These are phyloP conservation scores for Cryphonectria nitschkei DNA, from an alignment of 2,329 filamentous ascomycete genomes.

Conservation along the genomic window DNA sequence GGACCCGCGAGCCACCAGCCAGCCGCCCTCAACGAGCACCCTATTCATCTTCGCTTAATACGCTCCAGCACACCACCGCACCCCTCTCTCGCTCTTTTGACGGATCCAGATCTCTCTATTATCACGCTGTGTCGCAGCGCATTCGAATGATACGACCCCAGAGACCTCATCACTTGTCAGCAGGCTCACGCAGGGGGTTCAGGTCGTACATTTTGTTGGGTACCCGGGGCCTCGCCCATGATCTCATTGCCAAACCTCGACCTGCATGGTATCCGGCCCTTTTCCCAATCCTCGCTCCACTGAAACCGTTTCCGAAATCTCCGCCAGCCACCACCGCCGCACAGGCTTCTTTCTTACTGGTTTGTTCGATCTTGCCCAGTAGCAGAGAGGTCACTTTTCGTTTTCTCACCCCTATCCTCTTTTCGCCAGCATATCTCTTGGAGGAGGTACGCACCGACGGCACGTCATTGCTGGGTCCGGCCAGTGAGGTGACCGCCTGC, in stretches of 20 bases:
- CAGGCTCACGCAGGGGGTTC: conserved; percentile 17
- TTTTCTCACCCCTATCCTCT: not conserved
- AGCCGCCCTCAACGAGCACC: not conserved
- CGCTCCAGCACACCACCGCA: conserved; percentile 8
- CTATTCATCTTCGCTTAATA: conserved; percentile 4
- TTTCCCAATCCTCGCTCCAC: conserved; percentile 27
- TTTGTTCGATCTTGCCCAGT: conserved; percentile 14
- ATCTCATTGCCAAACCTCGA: conserved; percentile 27
- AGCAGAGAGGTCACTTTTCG: not conserved
- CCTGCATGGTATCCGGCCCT: conserved; percentile 30
- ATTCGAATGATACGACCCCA: conserved; percentile 2
- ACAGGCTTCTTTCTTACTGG: conserved; percentile 26
- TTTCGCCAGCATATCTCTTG: not conserved
- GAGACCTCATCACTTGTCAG: conserved; percentile 2
- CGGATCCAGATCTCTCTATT: conserved; percentile 13
- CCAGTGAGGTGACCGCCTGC: conserved; percentile 1
- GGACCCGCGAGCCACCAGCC: conserved; percentile 1
- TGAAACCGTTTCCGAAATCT: conserved; percentile 21
- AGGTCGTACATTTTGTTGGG: conserved; percentile 8
- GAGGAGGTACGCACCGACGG: not conserved
- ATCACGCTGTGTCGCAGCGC: not conserved
- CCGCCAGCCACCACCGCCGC: conserved; percentile 24
- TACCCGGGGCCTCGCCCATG: conserved; percentile 19
- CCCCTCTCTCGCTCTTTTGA: not conserved
- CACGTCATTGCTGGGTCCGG: not conserved